These are phyloP conservation scores for Termitomyces eurrhizus DNA, from an alignment of 768 basidiomycete species.

Conservation along the genomic window DNA sequence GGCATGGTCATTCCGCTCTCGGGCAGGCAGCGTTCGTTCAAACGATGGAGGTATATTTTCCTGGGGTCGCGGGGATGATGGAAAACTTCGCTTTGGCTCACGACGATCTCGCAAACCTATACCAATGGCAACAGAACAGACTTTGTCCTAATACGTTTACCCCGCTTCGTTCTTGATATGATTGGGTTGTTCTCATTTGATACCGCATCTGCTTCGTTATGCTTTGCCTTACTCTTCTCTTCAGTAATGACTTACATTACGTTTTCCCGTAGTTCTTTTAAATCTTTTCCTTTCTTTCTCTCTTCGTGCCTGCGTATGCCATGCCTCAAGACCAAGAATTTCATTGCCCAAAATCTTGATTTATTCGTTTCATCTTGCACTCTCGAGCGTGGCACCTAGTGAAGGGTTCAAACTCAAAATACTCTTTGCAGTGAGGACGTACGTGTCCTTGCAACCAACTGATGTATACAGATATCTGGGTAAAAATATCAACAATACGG, in stretches of 20 bases:
- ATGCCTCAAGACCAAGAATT: constrained; percentile 5
- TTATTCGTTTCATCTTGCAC: too few relatives aligned
- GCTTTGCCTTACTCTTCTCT: constrained; percentile 25
- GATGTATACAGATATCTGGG: too few relatives aligned
- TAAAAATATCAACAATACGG: too few relatives aligned
- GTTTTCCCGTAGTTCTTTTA: constrained; percentile 14
- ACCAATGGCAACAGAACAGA: constrained; percentile 23
- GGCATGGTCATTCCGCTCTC: constrained; percentile 83
- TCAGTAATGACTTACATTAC: constrained; percentile 28
- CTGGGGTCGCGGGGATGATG: constrained; percentile 58
- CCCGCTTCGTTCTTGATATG: constrained; percentile 18
- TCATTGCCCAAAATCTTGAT: constrained; percentile 23
- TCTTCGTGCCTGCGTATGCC: not conserved
- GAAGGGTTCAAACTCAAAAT: too few relatives aligned
- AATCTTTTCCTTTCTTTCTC: constrained; percentile 2
- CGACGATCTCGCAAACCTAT: constrained; percentile 50
- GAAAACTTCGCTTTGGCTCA: constrained; percentile 74
- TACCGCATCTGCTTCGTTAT: constrained; percentile 10
- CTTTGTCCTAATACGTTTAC: constrained; percentile 11
- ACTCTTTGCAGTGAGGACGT: too few relatives aligned
- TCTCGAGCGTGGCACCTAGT: too few relatives aligned
- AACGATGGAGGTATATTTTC: constrained; percentile 71
- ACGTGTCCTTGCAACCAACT: too few relatives aligned
- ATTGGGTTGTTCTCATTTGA: constrained; percentile 18
- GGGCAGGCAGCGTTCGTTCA: constrained; percentile 69